Base-by-base conservation (phyloP, 352 stramenopile species). In the Plasmopara muralis region DNA sequence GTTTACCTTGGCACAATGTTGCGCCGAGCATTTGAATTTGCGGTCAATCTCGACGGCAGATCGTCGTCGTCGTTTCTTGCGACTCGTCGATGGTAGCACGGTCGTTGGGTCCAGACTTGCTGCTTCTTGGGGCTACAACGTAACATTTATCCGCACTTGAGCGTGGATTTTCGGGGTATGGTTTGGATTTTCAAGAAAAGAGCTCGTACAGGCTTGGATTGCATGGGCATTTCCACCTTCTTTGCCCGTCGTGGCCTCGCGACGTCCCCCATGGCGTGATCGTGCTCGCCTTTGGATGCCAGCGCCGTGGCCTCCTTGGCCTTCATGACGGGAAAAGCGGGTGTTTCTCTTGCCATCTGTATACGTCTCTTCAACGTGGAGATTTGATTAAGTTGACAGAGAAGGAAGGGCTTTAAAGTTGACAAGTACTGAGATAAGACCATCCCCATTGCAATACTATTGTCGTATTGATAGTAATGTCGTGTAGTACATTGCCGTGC, bases 21-120 rank as follows among this genome's bases (percentile, higher is more conserved):
- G 30, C 39, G 58, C 54, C 7, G 40, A n/a, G 30, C 82, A 93
- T 13, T 66, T 70, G 43, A 72, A 88, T 53, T 89, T 93, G 47
- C 82, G 77, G 60, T 93, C 82, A 47, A 93, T 93, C 62, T 93
- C 79, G 8, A 74, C 74, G 15, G 82, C 82, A 1, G 73, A 82
- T 20, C 81, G 76, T 46, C 82, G 72, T 10, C 82, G 72, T 7
- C 79, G 68, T 55, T 90, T 90, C 60, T 93, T 93, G 14, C 66
- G 79, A 0, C 68, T 73, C 46, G 64, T 79, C 4, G 60, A 69
- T 0, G 75, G 62, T 0, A 68, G 63, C 13, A 62, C 46, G 1
- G 38, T 39, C 14, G 59, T 68, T 12, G 9, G 0, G 55, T 79
- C 68, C 7, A 41, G 34, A 7, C 14, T 30, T 79, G 65, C n/a